Percentiles rank a stretch among this genome's conserved stretches.
Evolutionary conservation across 768 basidiomycete genomes (phyloP).

Genomic region (Rubroboletus pulcherrimus): DNA sequence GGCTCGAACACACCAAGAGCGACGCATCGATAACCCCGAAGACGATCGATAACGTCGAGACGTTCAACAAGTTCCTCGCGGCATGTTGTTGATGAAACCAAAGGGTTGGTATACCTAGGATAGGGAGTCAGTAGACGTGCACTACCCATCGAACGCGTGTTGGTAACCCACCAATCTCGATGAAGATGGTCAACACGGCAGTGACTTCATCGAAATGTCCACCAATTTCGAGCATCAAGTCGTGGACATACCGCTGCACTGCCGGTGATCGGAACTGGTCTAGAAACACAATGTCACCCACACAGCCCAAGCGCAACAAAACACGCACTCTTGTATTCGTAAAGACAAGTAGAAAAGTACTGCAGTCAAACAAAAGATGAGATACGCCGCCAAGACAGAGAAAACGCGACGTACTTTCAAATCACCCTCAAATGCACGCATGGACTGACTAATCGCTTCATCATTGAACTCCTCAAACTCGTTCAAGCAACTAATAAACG

Average conservation of each 20-base stretch:
- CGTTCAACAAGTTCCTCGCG: constrained; percentile 43
- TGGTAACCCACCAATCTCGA: constrained; percentile 43
- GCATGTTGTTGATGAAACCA: constrained; percentile 51
- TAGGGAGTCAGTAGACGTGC: not conserved
- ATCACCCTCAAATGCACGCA: constrained; percentile 45
- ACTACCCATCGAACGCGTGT: not conserved
- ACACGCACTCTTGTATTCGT: constrained; percentile 41
- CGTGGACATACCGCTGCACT: constrained; percentile 50
- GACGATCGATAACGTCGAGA: constrained; percentile 53
- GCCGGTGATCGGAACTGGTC: constrained; percentile 49
- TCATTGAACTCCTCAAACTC: constrained; percentile 56
- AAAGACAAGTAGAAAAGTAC: constrained; percentile 50
- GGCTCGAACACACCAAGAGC: constrained; percentile 42
- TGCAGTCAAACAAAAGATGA: constrained; percentile 10
- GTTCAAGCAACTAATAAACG: constrained; percentile 46
- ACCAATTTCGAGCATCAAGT: constrained; percentile 44
- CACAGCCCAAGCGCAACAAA: not conserved
- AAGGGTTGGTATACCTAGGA: constrained; percentile 47
- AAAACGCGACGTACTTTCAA: constrained; percentile 34
- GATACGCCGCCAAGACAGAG: not conserved
- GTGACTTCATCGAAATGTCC: constrained; percentile 50
- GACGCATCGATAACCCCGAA: constrained; percentile 51
- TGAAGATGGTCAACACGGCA: constrained; percentile 44
- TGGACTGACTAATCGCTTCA: constrained; percentile 45
- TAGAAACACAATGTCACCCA: constrained; percentile 14